Evolutionary conservation across 2,329 filamentous ascomycete genomes (phyloP), one percentile per base, ranked within the genome.

Genomic region (Camillea tinctor): DNA sequence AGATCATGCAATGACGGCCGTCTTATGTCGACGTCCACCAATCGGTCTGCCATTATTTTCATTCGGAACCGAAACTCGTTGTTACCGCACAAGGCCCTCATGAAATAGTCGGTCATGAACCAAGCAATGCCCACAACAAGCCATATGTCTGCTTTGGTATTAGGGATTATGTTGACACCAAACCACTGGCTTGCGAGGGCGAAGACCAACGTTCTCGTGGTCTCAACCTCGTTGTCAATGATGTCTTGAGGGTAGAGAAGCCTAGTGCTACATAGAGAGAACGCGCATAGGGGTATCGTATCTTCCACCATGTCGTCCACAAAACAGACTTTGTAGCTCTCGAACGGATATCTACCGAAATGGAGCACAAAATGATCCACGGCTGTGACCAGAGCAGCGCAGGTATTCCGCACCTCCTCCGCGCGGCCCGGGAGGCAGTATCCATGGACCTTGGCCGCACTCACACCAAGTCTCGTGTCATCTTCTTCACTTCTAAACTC

Each of bases 51-150:
- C 75, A 92, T 85, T 44, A 86, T 81, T 76, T 98, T 98, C 75
- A 97, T 90, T 44, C 92, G 88, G 73, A 93, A 98, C 11, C 93
- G 85, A 73, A 97, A 95, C 69, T 97, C 92, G 72, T 99, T 99
- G 72, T 96, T 96, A 7, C 95, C 95, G 71, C 92, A 96, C 2
- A 99, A 81, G 66, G 88, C 89, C 73, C 89, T 92, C 84, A 98
- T 91, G 75, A 96, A 97, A 3, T 92, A 84, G 68, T 97, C 94
- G 1, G 94, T 93, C 84, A 99, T 96, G 79, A 92, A 99, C 79
- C 94, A 93, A 0, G 94, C 91, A 52, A 96, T 89, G 15, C 94
- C 96, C 57, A 95, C 84, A 13, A 94, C 89, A 20, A 96, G 87
- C 95, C 95, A 99, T 57, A 88, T 86, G 74, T 99, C 95, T 55